phyloP scores from a whole-genome alignment of 306 rosid genomes.

The Crataegus laevigata region DNA sequence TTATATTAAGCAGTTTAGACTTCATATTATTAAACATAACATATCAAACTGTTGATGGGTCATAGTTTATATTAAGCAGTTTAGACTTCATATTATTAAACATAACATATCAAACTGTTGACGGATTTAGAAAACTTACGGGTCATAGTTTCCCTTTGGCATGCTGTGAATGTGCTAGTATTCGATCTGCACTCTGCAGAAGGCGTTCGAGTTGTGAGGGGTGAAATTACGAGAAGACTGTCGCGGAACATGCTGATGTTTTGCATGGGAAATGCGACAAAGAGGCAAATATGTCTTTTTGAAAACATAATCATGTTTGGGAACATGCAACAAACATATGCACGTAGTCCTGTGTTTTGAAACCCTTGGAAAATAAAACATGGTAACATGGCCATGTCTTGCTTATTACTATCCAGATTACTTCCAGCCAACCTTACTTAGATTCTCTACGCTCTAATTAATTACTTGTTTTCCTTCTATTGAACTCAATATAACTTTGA shows the following conservation, averaged over 20 bases:
- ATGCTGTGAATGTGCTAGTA: background rate
- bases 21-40: background rate
- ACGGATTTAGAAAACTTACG: too few relatives aligned
- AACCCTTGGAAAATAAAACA: conserved; percentile 1
- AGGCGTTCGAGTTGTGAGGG: background rate
- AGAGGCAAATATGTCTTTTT: conserved; percentile 32
- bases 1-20: too few relatives aligned
- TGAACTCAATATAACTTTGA: background rate
- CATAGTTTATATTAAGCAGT: too few relatives aligned
- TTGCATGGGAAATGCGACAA: conserved; percentile 17
- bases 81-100: too few relatives aligned
- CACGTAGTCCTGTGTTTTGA: conserved; percentile 7
- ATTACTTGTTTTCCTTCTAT: background rate
- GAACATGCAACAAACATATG: conserved; percentile 34
- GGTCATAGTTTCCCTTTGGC: background rate
- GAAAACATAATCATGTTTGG: conserved; percentile 5
- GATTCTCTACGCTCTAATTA: background rate
- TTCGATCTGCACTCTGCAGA: background rate
- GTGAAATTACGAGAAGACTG: background rate
- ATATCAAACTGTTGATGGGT: too few relatives aligned
- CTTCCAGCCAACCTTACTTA: background rate
- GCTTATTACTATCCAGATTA: background rate
- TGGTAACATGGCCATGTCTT: conserved; percentile 43
- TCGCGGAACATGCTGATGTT: conserved; percentile 22
- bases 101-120: too few relatives aligned